A percentile compares a stretch with the other conserved stretches of the same genome.
These are phyloP conservation scores for Amanita thiersii DNA, from an alignment of 768 basidiomycete genomes.

Conservation along the genomic window DNA sequence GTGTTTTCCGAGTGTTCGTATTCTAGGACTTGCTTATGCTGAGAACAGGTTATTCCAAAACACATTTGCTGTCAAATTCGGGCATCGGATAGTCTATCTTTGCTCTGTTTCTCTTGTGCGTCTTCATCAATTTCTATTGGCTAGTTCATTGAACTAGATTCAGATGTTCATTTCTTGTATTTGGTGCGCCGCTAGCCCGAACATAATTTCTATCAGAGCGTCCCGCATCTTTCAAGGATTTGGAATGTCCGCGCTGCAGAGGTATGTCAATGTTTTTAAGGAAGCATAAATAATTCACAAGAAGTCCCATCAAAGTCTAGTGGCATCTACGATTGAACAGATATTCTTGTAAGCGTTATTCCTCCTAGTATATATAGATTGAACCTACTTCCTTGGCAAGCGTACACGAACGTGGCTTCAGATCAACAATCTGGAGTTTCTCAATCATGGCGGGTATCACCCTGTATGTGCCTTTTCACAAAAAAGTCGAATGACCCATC, in stretches of 20 bases:
- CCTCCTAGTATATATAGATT: neutral
- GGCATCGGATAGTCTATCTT: slow-evolving; percentile 37
- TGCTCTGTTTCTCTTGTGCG: slow-evolving; percentile 29
- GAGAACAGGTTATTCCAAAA: slow-evolving; percentile 26
- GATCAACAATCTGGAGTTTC: slow-evolving; percentile 37
- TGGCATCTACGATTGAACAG: slow-evolving; percentile 35
- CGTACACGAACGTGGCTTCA: slow-evolving; percentile 34
- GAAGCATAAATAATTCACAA: neutral
- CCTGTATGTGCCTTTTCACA: slow-evolving; percentile 19
- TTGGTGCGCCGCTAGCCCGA: slow-evolving; percentile 35
- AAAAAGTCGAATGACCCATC: neutral
- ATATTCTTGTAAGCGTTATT: slow-evolving; percentile 24
- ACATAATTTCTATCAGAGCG: slow-evolving; percentile 30
- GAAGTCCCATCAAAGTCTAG: slow-evolving; percentile 23
- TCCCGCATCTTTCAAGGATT: slow-evolving; percentile 38
- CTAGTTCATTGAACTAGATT: neutral
- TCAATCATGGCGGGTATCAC: slow-evolving; percentile 35
- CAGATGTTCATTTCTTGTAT: slow-evolving; percentile 38
- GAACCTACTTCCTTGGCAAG: slow-evolving; percentile 12
- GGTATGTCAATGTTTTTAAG: slow-evolving; percentile 14
- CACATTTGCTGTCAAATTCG: slow-evolving; percentile 32
- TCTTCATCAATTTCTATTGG: neutral
- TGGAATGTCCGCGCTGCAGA: slow-evolving; percentile 35
- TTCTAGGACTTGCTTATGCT: neutral
- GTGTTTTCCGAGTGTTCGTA: slow-evolving; percentile 4